Evolutionary conservation across 1,284 basidiomycete genomes (phyloP), one percentile per base, ranked within the genome.

Genomic region (Ustanciosporium gigantosporum): DNA sequence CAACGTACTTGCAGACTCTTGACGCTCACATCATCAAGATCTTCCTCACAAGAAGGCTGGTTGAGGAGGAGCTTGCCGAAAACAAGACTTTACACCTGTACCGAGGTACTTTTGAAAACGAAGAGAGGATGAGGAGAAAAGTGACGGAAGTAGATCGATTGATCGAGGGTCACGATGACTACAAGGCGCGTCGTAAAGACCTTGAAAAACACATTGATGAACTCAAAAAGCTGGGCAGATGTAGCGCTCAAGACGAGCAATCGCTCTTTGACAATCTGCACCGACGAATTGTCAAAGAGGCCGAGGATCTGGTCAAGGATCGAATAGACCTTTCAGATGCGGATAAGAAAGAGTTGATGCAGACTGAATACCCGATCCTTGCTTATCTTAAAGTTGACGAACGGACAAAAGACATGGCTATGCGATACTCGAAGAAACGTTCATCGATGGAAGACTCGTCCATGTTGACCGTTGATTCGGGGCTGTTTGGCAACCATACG

Each of bases 1-100:
- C 87, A 37, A 93, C 91, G 0, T 95, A 95, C 68, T 81, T 93
- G 2, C 89, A 93, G 65, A 85, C 90, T 58, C 69, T 91, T 17
- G 90, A 93, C 68, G 88, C 86, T 59, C 87, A 84, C 61, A 82
- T 88, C 67, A 79, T 91, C 56, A 66, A 46, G 77, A 80, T 70
- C 40, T 80, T 38, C 35, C 53, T 77, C 13, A 75, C 76, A 1
- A 47, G 64, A 17, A 45, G 64, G 31, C 49, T 58, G 16, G 29
- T 57, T 31, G 53, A 62, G 36, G 32, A 29, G n/a, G 41, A 62
- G 1, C 31, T 57, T 3, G 58, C 50, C 3, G 15, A 36, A 13
- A 23, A 36, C 11, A 20, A 22, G n/a, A 6, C 31, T 24, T 43
- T 64, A 27, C 24, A 36, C 17, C n/a, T 17, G 7, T 57, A 53